Evolutionary conservation across 2,329 filamentous ascomycete genomes (phyloP).

Genomic region (Purpureocillium lavendulum): DNA sequence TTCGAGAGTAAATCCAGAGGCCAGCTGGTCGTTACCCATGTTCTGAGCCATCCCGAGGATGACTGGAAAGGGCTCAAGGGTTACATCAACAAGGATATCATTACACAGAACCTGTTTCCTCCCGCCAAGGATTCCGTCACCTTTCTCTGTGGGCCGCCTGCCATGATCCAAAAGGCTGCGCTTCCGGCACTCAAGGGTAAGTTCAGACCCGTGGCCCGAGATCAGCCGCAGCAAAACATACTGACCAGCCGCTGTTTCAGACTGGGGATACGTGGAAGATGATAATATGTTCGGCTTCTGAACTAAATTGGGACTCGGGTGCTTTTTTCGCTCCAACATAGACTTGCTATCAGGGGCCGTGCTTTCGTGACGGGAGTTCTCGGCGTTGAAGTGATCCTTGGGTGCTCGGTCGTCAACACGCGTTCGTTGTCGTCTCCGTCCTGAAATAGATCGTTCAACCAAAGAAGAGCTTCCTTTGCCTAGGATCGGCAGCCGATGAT

Average conservation of each 20-base stretch:
- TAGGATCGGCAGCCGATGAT: conserved; percentile 27
- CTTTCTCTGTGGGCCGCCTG: conserved; percentile 40
- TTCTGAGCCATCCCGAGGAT: conserved; percentile 33
- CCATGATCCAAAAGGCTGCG: conserved; percentile 42
- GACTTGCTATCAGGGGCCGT: no score
- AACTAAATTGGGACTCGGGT: no score
- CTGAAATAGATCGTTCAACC: conserved; percentile 22
- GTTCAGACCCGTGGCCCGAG: neutral
- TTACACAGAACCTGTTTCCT: conserved; percentile 30
- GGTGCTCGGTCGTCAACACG: no score
- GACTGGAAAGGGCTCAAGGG: conserved; percentile 37
- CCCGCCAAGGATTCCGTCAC: conserved; percentile 30
- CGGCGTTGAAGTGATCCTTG: no score
- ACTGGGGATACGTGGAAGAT: conserved; percentile 4
- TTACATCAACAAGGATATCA: conserved; percentile 30
- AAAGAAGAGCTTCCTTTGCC: conserved; percentile 46
- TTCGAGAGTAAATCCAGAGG: conserved; percentile 27
- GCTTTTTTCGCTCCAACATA: no score
- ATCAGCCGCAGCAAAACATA: neutral
- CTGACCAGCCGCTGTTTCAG: neutral
- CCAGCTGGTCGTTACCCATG: conserved; percentile 35
- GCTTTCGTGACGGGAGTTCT: no score
- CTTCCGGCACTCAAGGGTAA: conserved; percentile 33
- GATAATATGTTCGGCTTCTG: neutral
- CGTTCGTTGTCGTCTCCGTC: no score